These are phyloP conservation scores for Begonia loranthoides DNA, from an alignment of 306 rosid genomes.

Conservation along the genomic window DNA sequence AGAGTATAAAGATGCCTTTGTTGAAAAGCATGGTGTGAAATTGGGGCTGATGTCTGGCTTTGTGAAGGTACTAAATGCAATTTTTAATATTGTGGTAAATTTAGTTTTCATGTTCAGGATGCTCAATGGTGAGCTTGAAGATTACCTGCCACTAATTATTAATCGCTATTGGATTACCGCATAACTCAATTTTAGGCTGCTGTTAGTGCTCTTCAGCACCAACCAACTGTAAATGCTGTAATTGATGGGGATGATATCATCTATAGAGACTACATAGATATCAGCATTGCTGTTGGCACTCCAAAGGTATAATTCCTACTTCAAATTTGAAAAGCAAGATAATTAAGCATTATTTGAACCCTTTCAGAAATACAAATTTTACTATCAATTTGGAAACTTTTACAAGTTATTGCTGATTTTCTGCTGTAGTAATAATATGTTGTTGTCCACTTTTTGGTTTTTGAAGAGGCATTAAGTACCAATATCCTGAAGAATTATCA, in stretches of 20 bases:
- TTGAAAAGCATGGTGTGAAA: constrained; percentile 49
- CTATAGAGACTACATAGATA: constrained; percentile 48
- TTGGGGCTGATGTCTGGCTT: constrained; percentile 56
- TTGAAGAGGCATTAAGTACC: too few relatives aligned
- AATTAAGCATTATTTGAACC: too few relatives aligned
- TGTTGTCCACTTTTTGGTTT: too few relatives aligned
- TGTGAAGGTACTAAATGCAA: constrained; percentile 21
- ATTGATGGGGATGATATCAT: constrained; percentile 62
- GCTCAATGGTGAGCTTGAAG: neutral
- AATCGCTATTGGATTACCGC: too few relatives aligned
- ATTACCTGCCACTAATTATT: neutral
- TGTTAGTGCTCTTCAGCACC: constrained; percentile 42
- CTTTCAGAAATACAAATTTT: too few relatives aligned
- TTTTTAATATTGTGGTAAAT: too few relatives aligned
- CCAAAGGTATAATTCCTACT: constrained; percentile 26
- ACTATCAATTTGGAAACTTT: too few relatives aligned
- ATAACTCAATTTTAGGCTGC: constrained; percentile 32
- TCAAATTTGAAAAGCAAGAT: neutral
- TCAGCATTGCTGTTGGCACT: constrained; percentile 54
- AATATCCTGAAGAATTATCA: too few relatives aligned
- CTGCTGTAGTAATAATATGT: too few relatives aligned
- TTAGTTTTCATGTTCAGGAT: neutral
- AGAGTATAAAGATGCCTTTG: constrained; percentile 50
- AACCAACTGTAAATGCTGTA: constrained; percentile 48
- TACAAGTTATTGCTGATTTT: too few relatives aligned